Evolutionary conservation across 768 basidiomycete species (phyloP), one percentile per base, ranked within the genome.

Genomic region (Lentinus brumalis): DNA sequence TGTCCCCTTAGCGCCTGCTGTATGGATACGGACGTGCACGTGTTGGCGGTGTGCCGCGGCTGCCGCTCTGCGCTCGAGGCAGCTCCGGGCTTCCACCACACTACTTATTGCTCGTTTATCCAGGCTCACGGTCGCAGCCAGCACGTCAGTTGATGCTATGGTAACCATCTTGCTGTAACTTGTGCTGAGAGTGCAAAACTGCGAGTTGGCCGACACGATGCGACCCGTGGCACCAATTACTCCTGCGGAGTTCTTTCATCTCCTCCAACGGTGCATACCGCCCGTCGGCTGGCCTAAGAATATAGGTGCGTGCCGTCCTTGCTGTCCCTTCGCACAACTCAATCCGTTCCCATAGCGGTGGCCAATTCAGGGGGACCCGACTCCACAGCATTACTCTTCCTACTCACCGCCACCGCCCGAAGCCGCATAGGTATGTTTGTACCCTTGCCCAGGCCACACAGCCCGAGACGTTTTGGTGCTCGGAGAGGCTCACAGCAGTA

Each of bases 311-410:
- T 63, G 11, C 29, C 32, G 56, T 18, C 49, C 7, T 42, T 31
- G n/a, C 42, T 11, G 5, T 18, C 7, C 38, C n/a, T 18, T 50
- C 50, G 44, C 9, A 41, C 21, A 46, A 41, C 32, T 26, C 49
- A 18, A 61, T 29, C 16, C 30, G 5, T 2, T 41, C 53, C 56
- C 14, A 26, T 56, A 91, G 92, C 83, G 39, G 81, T 93, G 46
- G 91, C 88, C 21, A 87, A 86, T 71, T 94, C 92, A 11, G 92
- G 89, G 7, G 92, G 92, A 2, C 84, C 91, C 10, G 92, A 94
- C 71, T 94, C 92, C 3, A 85, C 87, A 0, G 91, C 89, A 70
- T 78, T 94, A 5, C 77, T 93, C 15, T 91, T 85, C 67, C 81
- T 94, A 14, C 74, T 93, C 40, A 69, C 83, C 41, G 76, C 77